Conservation (phyloP, 139 green algal species). For the Diplosphaera chodatii region DNA sequence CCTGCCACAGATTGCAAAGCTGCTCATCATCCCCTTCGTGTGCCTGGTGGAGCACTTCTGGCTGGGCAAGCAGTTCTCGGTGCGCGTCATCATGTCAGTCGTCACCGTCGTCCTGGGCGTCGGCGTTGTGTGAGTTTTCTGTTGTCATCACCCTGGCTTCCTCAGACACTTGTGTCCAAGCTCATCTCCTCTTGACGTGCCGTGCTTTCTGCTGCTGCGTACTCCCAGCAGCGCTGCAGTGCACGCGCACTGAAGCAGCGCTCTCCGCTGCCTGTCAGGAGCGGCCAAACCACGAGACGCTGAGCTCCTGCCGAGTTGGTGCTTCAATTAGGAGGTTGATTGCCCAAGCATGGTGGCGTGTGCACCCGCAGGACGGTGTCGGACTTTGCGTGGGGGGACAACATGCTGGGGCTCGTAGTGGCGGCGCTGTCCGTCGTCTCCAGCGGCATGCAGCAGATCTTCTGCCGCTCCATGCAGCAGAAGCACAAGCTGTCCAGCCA, state of each 20-base stretch:
- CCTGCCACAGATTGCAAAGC: constrained; percentile 91
- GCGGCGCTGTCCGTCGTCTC: constrained; percentile 74
- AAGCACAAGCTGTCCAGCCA: constrained; percentile 67
- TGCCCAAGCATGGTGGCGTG: background rate
- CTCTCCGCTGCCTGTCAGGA: no score
- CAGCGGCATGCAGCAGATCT: constrained; percentile 87
- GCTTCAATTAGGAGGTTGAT: no score
- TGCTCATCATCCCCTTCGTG: constrained; percentile 91
- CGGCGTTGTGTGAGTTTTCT: constrained; percentile 66
- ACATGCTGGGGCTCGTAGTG: constrained; percentile 60
- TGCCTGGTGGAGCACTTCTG: constrained; percentile 79
- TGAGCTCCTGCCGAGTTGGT: no score
- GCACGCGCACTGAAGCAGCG: no score
- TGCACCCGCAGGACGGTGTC: constrained; percentile 63
- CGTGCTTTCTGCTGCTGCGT: no score
- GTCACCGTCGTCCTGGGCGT: constrained; percentile 72
- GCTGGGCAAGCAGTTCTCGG: constrained; percentile 56
- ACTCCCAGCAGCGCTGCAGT: no score
- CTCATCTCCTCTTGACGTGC: no score
- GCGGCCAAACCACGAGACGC: no score
- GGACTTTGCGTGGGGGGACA: constrained; percentile 54
- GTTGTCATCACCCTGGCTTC: no score
- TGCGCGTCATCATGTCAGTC: constrained; percentile 46
- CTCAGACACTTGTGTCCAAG: no score
- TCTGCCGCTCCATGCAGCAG: constrained; percentile 80